Percentiles rank a stretch among this genome's conserved stretches.
These are phyloP conservation scores for Boletus subcaerulescens DNA, from an alignment of 768 basidiomycete species.

Conservation along the genomic window DNA sequence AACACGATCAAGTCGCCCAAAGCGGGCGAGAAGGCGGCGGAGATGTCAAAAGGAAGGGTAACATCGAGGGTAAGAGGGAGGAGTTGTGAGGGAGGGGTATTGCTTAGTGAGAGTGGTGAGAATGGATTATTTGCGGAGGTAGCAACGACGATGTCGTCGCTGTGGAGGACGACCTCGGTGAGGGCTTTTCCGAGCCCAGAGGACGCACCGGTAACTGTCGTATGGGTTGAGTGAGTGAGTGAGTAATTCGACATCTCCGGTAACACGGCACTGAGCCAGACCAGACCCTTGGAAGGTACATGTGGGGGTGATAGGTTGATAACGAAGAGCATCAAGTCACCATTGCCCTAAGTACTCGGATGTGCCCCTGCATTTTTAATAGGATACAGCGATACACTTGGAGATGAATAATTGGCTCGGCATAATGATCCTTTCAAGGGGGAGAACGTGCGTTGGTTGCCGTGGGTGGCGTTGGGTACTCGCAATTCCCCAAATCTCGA, in stretches of 20 bases:
- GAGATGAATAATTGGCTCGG: too few species aligned
- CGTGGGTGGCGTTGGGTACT: too few species aligned
- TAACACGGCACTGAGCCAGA: slow-evolving; percentile 9
- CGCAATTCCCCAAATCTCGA: too few species aligned
- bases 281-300: slow-evolving; percentile 7
- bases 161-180: slow-evolving; percentile 30
- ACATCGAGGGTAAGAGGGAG: slow-evolving; percentile 37
- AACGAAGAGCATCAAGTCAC: too few species aligned
- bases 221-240: too few species aligned
- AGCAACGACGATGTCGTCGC: slow-evolving; percentile 39
- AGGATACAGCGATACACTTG: too few species aligned
- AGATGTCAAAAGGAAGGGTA: slow-evolving; percentile 28
- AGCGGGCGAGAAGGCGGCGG: slow-evolving; percentile 35
- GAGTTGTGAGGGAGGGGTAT: slow-evolving; percentile 28
- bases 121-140: slow-evolving; percentile 25
- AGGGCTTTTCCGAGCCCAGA: slow-evolving; percentile 37
- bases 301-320: too few species aligned
- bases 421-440: too few species aligned
- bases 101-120: slow-evolving; percentile 23
- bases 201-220: slow-evolving; percentile 30
- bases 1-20: slow-evolving; percentile 44
- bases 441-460: too few species aligned
- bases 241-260: too few species aligned
- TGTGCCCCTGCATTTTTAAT: too few species aligned
- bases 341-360: too few species aligned